Conservation (phyloP, 306 rosid species). For the Prunus davidiana region DNA sequence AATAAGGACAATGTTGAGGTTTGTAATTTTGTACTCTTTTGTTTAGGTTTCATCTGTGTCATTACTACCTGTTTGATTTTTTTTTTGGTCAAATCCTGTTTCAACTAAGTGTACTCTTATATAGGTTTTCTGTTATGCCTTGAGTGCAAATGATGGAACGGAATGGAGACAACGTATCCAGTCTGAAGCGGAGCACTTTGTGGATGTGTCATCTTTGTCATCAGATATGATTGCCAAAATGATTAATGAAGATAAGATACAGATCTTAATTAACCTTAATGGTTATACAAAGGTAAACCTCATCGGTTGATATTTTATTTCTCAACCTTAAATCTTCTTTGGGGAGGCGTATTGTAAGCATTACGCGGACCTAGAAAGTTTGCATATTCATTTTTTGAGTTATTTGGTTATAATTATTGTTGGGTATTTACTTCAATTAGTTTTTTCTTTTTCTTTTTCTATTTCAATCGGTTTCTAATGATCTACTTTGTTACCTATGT, state of each 20-base stretch:
- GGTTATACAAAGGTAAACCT: slow-evolving; percentile 89
- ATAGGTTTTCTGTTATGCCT: slow-evolving; percentile 92
- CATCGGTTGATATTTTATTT: background rate
- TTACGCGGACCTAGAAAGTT: background rate
- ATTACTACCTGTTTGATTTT: background rate
- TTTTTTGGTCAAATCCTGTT: too few relatives aligned
- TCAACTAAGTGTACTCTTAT: slow-evolving; percentile 8
- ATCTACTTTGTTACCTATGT: background rate
- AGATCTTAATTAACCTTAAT: slow-evolving; percentile 85
- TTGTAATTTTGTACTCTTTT: slow-evolving; percentile 3
- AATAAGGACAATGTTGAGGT: slow-evolving; percentile 81
- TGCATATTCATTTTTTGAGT: background rate
- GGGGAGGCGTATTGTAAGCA: background rate
- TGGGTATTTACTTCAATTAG: background rate
- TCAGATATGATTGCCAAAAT: slow-evolving; percentile 87
- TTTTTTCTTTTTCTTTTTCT: background rate
- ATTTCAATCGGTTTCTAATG: background rate
- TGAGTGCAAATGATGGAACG: slow-evolving; percentile 89
- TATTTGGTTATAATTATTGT: background rate
- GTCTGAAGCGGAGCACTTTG: slow-evolving; percentile 87
- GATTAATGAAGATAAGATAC: slow-evolving; percentile 83
- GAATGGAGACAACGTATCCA: slow-evolving; percentile 95
- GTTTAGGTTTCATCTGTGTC: background rate
- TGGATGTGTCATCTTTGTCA: slow-evolving; percentile 88
- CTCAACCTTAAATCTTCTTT: background rate